Evolutionary conservation across 2,329 filamentous ascomycete genomes (phyloP), one percentile per base, ranked within the genome.

Genomic region (Microsporum audouinii): DNA sequence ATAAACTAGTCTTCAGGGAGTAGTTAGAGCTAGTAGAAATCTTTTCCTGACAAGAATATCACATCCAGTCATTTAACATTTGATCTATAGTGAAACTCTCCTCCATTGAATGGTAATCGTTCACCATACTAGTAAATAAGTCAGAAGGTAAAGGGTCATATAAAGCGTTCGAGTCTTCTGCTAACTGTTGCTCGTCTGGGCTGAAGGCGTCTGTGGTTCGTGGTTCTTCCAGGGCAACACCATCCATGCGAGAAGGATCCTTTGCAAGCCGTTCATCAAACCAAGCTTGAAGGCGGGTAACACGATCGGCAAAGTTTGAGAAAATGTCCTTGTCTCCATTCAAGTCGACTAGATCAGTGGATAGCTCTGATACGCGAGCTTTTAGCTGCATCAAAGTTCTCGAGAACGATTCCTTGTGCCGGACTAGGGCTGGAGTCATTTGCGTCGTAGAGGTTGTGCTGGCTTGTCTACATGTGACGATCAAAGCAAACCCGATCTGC

Each of bases 401-500:
- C 12, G 33, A 43, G 29, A 39, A 33, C 34, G n/a, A 47, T 49
- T 36, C 57, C 27, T 49, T 59, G 39, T 43, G 56, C n/a, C n/a
- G 51, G 36, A 5, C 29, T 29, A 34, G 10, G 31, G 17, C 51
- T 29, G 51, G 17, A 23, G 17, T 27, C 33, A 27, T 8, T n/a
- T 39, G 17, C 17, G 31, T 34, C 6, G 2, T 4, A 17, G 31
- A 12, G 41, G 57, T 31, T 36, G 55, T 58, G 29, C 38, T 61
- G 8, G 59, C 59, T 29, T 62, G 58, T n/a, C 64, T 64, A 55
- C 61, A 66, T 2, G 61, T 60, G 23, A 68, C 53, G 7, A 70
- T 61, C 61, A 69, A 61, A 31, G 65, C 69, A 60, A 76, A 75
- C 3, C 69, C 72, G 14, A 75, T 59, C 61, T 77, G 74, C 1